These are phyloP conservation scores for Blastocystis sp. DNA, from an alignment of 352 stramenopile species.

Conservation along the genomic window DNA sequence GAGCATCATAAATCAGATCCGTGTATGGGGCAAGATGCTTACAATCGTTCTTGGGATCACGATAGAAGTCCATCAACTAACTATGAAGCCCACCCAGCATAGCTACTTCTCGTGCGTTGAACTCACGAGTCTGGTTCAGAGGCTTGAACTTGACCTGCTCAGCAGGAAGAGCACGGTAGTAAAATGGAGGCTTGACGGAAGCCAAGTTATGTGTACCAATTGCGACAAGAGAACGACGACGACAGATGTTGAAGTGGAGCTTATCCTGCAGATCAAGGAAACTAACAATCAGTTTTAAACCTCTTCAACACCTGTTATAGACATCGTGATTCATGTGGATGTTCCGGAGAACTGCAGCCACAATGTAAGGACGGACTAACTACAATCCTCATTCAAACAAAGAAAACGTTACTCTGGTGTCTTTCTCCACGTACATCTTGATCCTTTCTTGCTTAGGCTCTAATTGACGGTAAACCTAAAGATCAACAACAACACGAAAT, in stretches of 20 bases:
- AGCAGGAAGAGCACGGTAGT: constrained; percentile 78
- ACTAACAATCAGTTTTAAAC: constrained; percentile 65
- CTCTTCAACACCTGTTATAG: constrained; percentile 76
- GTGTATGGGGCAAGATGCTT: constrained; percentile 99
- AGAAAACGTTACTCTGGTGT: constrained; percentile 20
- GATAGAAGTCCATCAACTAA: constrained; percentile 66
- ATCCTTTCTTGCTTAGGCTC: constrained; percentile 56
- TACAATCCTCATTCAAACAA: constrained; percentile 63
- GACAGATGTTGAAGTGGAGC: constrained; percentile 98
- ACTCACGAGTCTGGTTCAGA: constrained; percentile 79
- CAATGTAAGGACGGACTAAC: constrained; percentile 87
- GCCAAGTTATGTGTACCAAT: constrained; percentile 96
- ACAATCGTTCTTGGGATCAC: constrained; percentile 63
- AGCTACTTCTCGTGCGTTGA: constrained; percentile 85
- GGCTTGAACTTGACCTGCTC: constrained; percentile 91
- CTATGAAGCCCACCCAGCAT: constrained; percentile 88
- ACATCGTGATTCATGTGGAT: constrained; percentile 86
- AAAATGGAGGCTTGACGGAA: constrained; percentile 70
- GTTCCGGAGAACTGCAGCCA: constrained; percentile 90
- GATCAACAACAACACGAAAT: not conserved
- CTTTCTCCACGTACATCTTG: constrained; percentile 53
- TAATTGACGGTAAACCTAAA: constrained; percentile 4
- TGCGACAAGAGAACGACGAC: constrained; percentile 92
- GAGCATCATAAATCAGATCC: constrained; percentile 96
- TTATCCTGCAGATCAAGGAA: constrained; percentile 99